Evolutionary conservation across 2,329 filamentous ascomycete species (phyloP), one percentile per base, ranked within the genome.

Genomic region (Exophiala bonariae): DNA sequence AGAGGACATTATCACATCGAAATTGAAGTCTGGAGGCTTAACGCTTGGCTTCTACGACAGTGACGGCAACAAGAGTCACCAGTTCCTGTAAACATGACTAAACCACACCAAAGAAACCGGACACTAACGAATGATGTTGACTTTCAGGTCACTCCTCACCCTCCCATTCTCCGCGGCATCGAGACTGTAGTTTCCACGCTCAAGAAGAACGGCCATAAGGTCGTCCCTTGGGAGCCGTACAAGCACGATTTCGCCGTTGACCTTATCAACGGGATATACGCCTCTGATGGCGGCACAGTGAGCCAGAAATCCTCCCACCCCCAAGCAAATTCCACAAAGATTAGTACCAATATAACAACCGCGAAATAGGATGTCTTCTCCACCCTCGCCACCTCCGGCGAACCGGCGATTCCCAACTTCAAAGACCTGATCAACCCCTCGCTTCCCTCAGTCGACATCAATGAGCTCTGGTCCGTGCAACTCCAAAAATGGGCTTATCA

Each of bases 331-430:
- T 31, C 28, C 28, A 31, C 28, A 31, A 31, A 31, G 28, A 31
- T 31, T 31, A 31, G 28, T 31, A 31, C 28, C 28, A 31, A 31
- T 31, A 31, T 31, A 31, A 31, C 28, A 31, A 31, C 28, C 28
- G 28, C 28, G 28, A 31, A 31, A 31, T 64, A 64, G 18, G 75
- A 80, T 55, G 58, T 78, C 2, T 68, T 70, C 13, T 58, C 65
- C 2, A 71, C 77, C 11, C 70, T 83, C 9, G 65, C 55, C 0
- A 66, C 79, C 0, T 79, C 79, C 0, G 81, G 80, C 1, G 82
- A 85, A 56, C 68, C 72, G 1, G 55, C 71, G 3, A 67, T 74
- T 9, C 59, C 68, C 1, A 72, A 77, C 26, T 59, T 75, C n/a
- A 48, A 49, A 20, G 43, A 46, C 18, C 60, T 65, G 7, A 43